Evolutionary conservation across 768 basidiomycete species (phyloP).

Genomic region (Cubamyces lactineus): DNA sequence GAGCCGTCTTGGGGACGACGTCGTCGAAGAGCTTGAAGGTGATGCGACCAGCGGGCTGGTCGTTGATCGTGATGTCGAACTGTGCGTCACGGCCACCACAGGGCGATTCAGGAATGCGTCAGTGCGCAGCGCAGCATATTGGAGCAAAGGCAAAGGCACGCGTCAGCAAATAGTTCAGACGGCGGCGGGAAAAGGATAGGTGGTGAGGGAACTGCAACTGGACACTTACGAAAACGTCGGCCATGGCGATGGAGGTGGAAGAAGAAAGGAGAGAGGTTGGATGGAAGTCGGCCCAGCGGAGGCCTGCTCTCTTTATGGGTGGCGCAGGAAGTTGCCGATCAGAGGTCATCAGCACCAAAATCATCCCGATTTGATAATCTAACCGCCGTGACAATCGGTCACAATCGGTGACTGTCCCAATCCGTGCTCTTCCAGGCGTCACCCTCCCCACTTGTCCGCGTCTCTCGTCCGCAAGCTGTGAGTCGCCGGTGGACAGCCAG

Average conservation of each 20-base stretch:
- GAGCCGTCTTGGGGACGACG: constrained; percentile 71
- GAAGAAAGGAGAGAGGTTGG: constrained; percentile 23
- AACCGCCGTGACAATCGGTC: constrained; percentile 31
- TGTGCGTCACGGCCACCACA: constrained; percentile 30
- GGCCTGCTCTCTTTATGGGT: constrained; percentile 24
- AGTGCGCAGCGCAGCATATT: neutral
- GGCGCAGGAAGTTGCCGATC: constrained; percentile 30
- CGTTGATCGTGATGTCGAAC: constrained; percentile 68
- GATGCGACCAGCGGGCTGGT: constrained; percentile 53
- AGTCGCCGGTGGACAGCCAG: neutral
- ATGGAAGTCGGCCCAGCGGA: constrained; percentile 9
- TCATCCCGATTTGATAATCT: constrained; percentile 28
- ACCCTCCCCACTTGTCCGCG: neutral
- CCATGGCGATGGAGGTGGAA: constrained; percentile 23
- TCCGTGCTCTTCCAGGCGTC: constrained; percentile 3
- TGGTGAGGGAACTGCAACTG: neutral
- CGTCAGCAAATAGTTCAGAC: neutral
- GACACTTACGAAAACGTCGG: constrained; percentile 44
- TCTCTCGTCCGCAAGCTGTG: neutral
- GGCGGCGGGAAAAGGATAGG: neutral
- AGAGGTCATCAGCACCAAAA: constrained; percentile 29
- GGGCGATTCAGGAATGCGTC: neutral
- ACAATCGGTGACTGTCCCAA: constrained; percentile 27
- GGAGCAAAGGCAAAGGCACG: neutral
- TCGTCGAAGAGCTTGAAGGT: constrained; percentile 87